Conservation (phyloP, 2,329 filamentous ascomycete genomes). For the Aspergillus glaucus region DNA sequence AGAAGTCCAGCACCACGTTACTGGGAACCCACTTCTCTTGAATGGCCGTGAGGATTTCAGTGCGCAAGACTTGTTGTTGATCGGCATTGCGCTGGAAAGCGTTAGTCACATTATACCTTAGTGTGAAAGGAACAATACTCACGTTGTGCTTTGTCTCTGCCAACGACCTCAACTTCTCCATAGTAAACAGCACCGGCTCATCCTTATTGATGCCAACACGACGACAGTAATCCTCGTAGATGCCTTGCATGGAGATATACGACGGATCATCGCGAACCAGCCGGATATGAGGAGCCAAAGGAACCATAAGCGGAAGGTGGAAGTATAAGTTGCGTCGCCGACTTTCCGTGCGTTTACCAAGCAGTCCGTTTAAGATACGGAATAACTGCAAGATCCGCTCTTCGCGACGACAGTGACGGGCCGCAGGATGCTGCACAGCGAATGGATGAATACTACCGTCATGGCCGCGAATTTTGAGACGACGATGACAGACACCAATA, state of each 20-base stretch:
- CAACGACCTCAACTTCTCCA: slow-evolving; percentile 82
- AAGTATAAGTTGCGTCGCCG: slow-evolving; percentile 91
- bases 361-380: slow-evolving; percentile 89
- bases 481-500: slow-evolving; percentile 83
- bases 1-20: slow-evolving; percentile 78
- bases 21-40: slow-evolving; percentile 88
- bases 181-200: slow-evolving; percentile 87
- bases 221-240: slow-evolving; percentile 95
- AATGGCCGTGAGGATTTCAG: slow-evolving; percentile 92
- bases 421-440: slow-evolving; percentile 91
- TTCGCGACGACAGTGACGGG: slow-evolving; percentile 84
- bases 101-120: slow-evolving; percentile 20
- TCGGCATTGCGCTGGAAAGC: slow-evolving; percentile 47
- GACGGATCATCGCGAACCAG: slow-evolving; percentile 94
- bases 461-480: slow-evolving; percentile 92
- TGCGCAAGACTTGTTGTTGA: slow-evolving; percentile 63
- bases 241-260: slow-evolving; percentile 86
- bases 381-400: slow-evolving; percentile 95
- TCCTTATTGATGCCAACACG: slow-evolving; percentile 85
- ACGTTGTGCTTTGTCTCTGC: slow-evolving; percentile 59
- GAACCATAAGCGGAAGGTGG: slow-evolving; percentile 91
- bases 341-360: slow-evolving; percentile 90
- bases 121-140: slow-evolving; percentile 13
- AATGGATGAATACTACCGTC: slow-evolving; percentile 97
- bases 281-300: slow-evolving; percentile 86